Evolutionary conservation across 768 basidiomycete species (phyloP).

Genomic region (Kwoniella mangroviensis): DNA sequence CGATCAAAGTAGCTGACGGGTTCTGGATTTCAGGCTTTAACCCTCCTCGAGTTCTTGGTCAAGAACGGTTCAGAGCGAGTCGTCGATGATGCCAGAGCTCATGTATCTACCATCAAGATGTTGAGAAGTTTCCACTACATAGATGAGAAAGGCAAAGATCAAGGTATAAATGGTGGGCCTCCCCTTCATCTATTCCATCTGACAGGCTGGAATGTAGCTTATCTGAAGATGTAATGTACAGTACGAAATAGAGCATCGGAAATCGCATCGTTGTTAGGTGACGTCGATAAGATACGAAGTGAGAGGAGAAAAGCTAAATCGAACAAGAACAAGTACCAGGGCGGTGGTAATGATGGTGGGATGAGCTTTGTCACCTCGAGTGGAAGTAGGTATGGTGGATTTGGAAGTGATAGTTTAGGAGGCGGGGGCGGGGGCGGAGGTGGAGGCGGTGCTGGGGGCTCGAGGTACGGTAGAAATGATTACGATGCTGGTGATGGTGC

Average conservation of each 20-base stretch:
- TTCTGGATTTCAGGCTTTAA: conserved; percentile 68
- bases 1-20: conserved; percentile 5
- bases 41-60: conserved; percentile 91
- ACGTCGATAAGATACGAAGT: conserved; percentile 84
- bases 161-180: conserved; percentile 87
- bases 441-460: conserved; percentile 48
- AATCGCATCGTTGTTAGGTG: conserved; percentile 84
- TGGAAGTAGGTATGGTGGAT: conserved; percentile 69
- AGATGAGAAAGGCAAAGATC: conserved; percentile 97
- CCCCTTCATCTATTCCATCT: too few species aligned
- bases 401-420: conserved; percentile 64
- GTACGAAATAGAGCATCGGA: conserved; percentile 94
- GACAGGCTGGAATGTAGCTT: too few species aligned
- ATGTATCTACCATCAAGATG: conserved; percentile 96
- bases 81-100: conserved; percentile 93
- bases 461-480: conserved; percentile 43
- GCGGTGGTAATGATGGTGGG: conserved; percentile 77
- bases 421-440: conserved; percentile 56
- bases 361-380: conserved; percentile 68
- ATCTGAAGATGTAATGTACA: conserved; percentile 52
- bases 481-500: conserved; percentile 53
- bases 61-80: conserved; percentile 98
- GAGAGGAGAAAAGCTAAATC: conserved; percentile 91
- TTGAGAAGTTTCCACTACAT: conserved; percentile 96
- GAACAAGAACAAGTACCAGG: conserved; percentile 87